These are phyloP conservation scores for Fomitopsis betulina DNA, from an alignment of 1,284 basidiomycete genomes.

Conservation along the genomic window DNA sequence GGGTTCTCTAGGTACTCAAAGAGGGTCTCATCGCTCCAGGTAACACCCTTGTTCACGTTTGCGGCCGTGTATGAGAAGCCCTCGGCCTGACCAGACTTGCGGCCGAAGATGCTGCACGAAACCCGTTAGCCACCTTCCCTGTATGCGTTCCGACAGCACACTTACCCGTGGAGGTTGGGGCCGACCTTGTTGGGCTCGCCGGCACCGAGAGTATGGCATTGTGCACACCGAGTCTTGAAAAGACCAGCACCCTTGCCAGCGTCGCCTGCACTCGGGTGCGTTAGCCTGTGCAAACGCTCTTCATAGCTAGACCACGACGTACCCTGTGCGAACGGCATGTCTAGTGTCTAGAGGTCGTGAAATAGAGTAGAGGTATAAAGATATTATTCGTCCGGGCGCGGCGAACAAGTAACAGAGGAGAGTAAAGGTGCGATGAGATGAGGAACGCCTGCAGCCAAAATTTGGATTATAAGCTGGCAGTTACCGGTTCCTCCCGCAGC, in stretches of 20 bases:
- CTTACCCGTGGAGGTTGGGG: slow-evolving; percentile 91
- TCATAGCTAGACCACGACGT: slow-evolving; percentile 5
- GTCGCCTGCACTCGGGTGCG: slow-evolving; percentile 68
- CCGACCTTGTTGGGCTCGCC: slow-evolving; percentile 89
- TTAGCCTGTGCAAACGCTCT: neutral
- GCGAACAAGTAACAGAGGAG: slow-evolving; percentile 12
- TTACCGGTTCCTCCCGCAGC: slow-evolving; percentile 20
- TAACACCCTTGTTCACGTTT: slow-evolving; percentile 93
- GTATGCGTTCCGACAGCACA: slow-evolving; percentile 14
- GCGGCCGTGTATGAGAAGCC: slow-evolving; percentile 94
- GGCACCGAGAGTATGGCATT: slow-evolving; percentile 90
- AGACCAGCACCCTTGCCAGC: slow-evolving; percentile 83
- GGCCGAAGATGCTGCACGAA: slow-evolving; percentile 66
- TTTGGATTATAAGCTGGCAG: slow-evolving; percentile 25
- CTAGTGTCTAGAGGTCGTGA: slow-evolving; percentile 24
- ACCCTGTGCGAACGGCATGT: slow-evolving; percentile 34
- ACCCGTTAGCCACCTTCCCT: slow-evolving; percentile 8
- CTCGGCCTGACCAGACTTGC: slow-evolving; percentile 85
- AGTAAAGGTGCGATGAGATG: slow-evolving; percentile 17
- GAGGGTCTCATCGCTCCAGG: slow-evolving; percentile 83
- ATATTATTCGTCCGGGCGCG: slow-evolving; percentile 15
- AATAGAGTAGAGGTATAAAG: slow-evolving; percentile 18
- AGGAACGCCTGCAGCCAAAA: slow-evolving; percentile 13
- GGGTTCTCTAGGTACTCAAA: slow-evolving; percentile 96
- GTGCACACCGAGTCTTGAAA: slow-evolving; percentile 96